Evolutionary conservation across 495 filamentous ascomycete species (phyloP).

Genomic region (Lindgomyces ingoldianus): DNA sequence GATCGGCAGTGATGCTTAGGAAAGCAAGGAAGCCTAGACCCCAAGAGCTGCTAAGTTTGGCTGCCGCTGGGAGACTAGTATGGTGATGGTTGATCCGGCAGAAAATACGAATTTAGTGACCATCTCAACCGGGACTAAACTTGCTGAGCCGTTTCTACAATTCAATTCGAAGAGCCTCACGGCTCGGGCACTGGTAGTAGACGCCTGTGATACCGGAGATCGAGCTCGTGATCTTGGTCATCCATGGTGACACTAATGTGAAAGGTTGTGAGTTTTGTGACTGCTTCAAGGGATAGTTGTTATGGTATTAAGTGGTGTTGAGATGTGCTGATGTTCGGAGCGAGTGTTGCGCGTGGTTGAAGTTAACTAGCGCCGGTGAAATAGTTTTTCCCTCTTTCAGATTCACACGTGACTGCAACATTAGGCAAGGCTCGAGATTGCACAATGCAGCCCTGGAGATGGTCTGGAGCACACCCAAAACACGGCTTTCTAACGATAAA

Average conservation of each 20-base stretch:
- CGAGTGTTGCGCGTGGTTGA: background rate
- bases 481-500: background rate
- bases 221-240: slow-evolving; percentile 18
- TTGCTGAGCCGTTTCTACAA: slow-evolving; percentile 16
- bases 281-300: background rate
- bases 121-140: slow-evolving; percentile 25
- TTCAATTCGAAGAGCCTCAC: slow-evolving; percentile 15
- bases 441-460: background rate
- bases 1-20: slow-evolving; percentile 19
- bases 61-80: slow-evolving; percentile 22
- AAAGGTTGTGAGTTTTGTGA: background rate
- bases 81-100: slow-evolving; percentile 20
- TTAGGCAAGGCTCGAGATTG: background rate
- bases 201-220: slow-evolving; percentile 23
- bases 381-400: background rate
- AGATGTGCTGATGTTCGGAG: background rate
- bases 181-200: slow-evolving; percentile 29
- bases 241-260: slow-evolving; percentile 4
- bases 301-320: background rate
- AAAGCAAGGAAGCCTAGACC: slow-evolving; percentile 11
- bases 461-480: background rate
- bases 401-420: background rate
- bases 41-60: slow-evolving; percentile 18
- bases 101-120: slow-evolving; percentile 31
- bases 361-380: background rate